These are phyloP conservation scores for Cordyceps cicadae DNA, from an alignment of 2,329 filamentous ascomycete genomes.

Conservation along the genomic window DNA sequence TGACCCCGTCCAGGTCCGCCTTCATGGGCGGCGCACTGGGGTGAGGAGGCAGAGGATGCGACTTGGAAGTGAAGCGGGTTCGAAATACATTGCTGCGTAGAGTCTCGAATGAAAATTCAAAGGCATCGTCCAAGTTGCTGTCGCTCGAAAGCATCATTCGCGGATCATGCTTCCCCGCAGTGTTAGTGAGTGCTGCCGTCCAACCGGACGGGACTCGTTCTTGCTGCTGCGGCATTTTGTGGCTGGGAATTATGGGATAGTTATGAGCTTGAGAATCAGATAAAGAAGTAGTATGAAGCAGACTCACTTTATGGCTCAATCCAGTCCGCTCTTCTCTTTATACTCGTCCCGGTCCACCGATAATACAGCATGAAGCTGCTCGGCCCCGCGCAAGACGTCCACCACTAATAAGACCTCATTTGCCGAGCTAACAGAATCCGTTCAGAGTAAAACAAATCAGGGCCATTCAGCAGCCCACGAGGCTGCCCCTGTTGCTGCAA, in stretches of 20 bases:
- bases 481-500: neutral
- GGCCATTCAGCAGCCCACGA: neutral
- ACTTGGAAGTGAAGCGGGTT: conserved; percentile 55
- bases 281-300: neutral
- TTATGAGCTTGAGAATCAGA: too few species aligned
- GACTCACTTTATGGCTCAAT: neutral
- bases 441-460: too few species aligned
- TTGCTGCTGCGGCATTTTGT: conserved; percentile 8
- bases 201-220: conserved; percentile 17
- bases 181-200: conserved; percentile 19
- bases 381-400: neutral
- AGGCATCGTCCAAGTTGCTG: conserved; percentile 24
- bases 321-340: neutral
- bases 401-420: neutral
- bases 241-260: too few species aligned
- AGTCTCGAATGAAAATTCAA: conserved; percentile 55
- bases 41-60: conserved; percentile 56
- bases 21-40: conserved; percentile 47
- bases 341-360: neutral
- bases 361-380: neutral
- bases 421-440: neutral
- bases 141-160: conserved; percentile 16
- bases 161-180: conserved; percentile 21
- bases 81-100: conserved; percentile 56
- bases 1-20: conserved; percentile 22